Percentiles rank a stretch among this genome's conserved stretches.
These are phyloP conservation scores for Yarrowia sp. DNA, from an alignment of 805 yeast species.

Conservation along the genomic window DNA sequence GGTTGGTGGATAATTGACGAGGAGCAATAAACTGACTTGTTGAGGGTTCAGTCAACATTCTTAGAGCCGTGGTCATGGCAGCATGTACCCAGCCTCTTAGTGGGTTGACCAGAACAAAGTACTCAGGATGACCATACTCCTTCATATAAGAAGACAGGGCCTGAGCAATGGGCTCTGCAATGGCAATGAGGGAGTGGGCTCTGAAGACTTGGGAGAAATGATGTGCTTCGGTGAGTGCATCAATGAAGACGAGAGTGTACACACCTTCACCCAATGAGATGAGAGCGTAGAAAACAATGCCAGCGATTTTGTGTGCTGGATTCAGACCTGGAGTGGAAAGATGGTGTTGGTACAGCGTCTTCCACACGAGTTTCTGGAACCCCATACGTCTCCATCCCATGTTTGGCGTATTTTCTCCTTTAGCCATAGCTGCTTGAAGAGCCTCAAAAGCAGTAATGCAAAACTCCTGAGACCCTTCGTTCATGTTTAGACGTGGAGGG, in stretches of 20 bases:
- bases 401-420: not conserved
- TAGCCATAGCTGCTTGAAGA: not conserved
- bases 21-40: not conserved
- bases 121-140: constrained; percentile 3
- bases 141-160: not conserved
- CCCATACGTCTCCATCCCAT: constrained; percentile 5
- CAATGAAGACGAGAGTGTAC: not conserved
- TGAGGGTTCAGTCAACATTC: not conserved
- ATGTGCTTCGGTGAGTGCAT: constrained; percentile 3
- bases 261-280: not conserved
- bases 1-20: not conserved
- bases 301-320: not conserved
- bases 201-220: not conserved
- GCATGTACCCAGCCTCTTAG: not conserved
- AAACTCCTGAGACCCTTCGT: not conserved
- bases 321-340: not conserved
- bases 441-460: not conserved
- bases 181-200: not conserved
- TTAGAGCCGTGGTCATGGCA: not conserved
- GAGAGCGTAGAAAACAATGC: constrained; percentile 7
- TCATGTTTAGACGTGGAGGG: not conserved
- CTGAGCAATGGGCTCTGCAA: not conserved
- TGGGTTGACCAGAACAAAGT: constrained; percentile 13
- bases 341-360: constrained; percentile 3
- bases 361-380: constrained; percentile 1